Conservation (phyloP, 805 yeast species). For the Suhomyces xylopsoci region DNA sequence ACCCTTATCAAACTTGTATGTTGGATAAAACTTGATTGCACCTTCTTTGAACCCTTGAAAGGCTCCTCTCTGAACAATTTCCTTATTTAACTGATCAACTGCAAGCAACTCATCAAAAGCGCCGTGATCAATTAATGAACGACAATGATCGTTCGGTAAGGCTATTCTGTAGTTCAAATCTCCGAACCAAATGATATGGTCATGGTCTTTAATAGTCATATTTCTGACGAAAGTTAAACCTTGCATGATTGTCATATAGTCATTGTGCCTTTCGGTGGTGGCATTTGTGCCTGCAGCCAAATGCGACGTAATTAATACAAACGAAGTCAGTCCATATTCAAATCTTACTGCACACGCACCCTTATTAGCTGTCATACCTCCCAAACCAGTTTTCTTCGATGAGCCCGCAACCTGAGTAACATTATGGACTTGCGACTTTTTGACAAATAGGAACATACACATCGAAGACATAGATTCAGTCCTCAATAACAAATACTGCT, state of each 20-base stretch:
- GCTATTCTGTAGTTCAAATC: constrained; percentile 87
- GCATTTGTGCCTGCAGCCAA: constrained; percentile 89
- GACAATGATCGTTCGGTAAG: constrained; percentile 67
- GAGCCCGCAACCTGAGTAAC: constrained; percentile 90
- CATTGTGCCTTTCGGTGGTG: constrained; percentile 79
- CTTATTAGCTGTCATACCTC: constrained; percentile 96
- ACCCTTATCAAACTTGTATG: constrained; percentile 91
- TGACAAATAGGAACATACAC: constrained; percentile 59
- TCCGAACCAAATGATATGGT: constrained; percentile 85
- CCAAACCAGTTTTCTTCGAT: constrained; percentile 91
- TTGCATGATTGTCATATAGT: constrained; percentile 68
- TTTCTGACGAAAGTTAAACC: constrained; percentile 81
- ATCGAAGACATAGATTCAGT: constrained; percentile 76
- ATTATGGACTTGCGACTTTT: constrained; percentile 43
- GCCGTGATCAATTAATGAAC: constrained; percentile 44
- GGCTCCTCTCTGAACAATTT: constrained; percentile 44
- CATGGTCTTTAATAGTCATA: constrained; percentile 69
- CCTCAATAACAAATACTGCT: constrained; percentile 58
- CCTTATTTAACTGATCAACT: constrained; percentile 74
- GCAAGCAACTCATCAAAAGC: constrained; percentile 56
- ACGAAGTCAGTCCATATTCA: constrained; percentile 45
- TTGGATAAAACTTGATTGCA: constrained; percentile 79
- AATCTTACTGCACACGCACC: constrained; percentile 95
- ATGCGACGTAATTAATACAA: constrained; percentile 85
- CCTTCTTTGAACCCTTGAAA: constrained; percentile 55